Percentiles rank a stretch among this genome's conserved stretches.
phyloP scores from a whole-genome alignment of 768 basidiomycete species.

The Pisolithus marmoratus region DNA sequence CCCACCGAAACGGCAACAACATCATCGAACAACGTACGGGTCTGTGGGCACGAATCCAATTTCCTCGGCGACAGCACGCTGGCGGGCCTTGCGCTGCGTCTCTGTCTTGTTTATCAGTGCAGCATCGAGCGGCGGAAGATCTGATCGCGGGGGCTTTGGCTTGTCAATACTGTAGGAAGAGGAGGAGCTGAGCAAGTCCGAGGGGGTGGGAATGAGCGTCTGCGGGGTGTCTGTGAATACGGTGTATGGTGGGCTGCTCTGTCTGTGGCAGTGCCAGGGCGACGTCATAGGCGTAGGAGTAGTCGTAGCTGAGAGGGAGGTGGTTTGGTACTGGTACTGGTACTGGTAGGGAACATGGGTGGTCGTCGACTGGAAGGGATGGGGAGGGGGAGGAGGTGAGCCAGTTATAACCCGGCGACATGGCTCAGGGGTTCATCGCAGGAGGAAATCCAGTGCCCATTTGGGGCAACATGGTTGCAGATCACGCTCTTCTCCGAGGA shows the following conservation, averaged over 20 bases:
- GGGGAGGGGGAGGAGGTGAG: no score
- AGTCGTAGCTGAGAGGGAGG: no score
- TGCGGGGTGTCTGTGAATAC: conserved; percentile 20
- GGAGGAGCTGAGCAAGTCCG: conserved; percentile 49
- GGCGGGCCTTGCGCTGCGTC: conserved; percentile 50
- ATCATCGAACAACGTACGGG: conserved; percentile 40
- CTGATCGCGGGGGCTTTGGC: background rate
- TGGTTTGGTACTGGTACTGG: no score
- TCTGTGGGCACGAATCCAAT: conserved; percentile 57
- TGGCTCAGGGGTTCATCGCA: no score
- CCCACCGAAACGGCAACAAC: background rate
- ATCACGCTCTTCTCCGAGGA: no score
- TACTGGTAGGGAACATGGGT: no score
- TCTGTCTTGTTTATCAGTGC: conserved; percentile 31
- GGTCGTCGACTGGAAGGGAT: no score
- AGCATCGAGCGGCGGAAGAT: background rate
- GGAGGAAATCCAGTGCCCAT: no score
- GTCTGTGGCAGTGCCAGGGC: background rate
- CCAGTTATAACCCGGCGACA: no score
- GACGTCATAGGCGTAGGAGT: no score
- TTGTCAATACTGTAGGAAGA: conserved; percentile 12
- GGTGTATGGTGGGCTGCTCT: conserved; percentile 13
- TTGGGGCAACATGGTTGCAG: no score
- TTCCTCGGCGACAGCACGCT: conserved; percentile 50
- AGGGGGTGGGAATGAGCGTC: conserved; percentile 58